Evolutionary conservation across 495 filamentous ascomycete species (phyloP), one percentile per base, ranked within the genome.

Genomic region (Aspergillus diversus): DNA sequence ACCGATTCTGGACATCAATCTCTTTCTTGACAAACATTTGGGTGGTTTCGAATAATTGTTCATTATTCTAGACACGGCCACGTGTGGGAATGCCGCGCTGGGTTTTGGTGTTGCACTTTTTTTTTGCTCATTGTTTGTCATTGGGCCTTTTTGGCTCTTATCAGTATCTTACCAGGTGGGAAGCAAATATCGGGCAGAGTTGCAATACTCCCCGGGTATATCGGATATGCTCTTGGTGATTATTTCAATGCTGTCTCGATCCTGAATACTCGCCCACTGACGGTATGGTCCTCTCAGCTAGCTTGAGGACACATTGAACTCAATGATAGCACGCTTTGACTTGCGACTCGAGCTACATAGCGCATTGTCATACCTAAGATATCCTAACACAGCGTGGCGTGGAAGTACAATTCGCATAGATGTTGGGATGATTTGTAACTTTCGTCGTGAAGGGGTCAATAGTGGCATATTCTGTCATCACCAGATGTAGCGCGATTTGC

Each of bases 81-180:
- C 60, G 64, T 57, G 58, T 60, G 63, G 57, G 58, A 27, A 17
- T 60, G 37, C 42, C 52, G n/a, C 27, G 51, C 39, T 33, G 59
- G 21, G 42, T 3, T 27, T 48, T 16, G 33, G 52, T 47, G 61
- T 57, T 59, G 56, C 33, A 39, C 15, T 7, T 27, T 13, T 46
- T n/a, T 17, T 16, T 31, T 46, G 31, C 21, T 17, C 13, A 47
- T 43, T 61, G 47, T 47, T 27, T n/a, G 60, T 55, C 43, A 51
- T 60, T 56, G 35, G 56, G 43, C 55, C 33, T 33, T 47, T 60
- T 34, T n/a, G 13, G 43, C 52, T 63, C 57, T 60, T 59, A 59
- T 59, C 61, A 37, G 39, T 15, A 54, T 27, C 21, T 15, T 17
- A 31, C 16, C 37, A 11, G 16, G 27, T 35, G 21, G 6, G 9